Conservation (phyloP, 192 early-diverging fungal genomes). For the Backusella luteola region DNA sequence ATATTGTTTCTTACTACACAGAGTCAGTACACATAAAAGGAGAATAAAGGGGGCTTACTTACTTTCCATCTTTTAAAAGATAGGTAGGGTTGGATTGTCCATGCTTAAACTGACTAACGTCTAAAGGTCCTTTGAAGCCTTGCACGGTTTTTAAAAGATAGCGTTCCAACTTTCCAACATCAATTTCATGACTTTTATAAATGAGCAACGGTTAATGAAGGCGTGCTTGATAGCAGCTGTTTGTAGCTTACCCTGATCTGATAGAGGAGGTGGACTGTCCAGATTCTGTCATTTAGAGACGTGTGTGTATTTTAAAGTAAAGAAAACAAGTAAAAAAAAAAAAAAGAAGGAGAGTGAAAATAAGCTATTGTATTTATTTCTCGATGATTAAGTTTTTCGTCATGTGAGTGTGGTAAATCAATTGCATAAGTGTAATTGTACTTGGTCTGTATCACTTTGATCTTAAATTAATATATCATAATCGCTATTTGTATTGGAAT, state of each 20-base stretch:
- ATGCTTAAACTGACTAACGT: conserved; percentile 81
- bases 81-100: conserved; percentile 97
- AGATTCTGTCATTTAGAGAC: not conserved
- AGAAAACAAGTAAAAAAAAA: not conserved
- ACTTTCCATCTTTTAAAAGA: conserved; percentile 72
- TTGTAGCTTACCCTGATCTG: conserved; percentile 18
- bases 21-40: not conserved
- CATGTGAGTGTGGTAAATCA: not conserved
- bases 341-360: not conserved
- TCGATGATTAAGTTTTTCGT: not conserved
- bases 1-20: conserved; percentile 55
- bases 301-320: not conserved
- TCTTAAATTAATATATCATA: not conserved
- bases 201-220: not conserved
- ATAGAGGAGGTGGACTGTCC: conserved; percentile 30
- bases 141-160: conserved; percentile 58
- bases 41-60: not conserved
- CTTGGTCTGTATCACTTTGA: not conserved
- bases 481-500: too few species aligned
- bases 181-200: conserved; percentile 46
- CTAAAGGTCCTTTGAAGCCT: conserved; percentile 58
- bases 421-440: not conserved
- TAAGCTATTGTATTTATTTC: not conserved
- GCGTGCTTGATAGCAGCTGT: too few species aligned
- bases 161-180: conserved; percentile 52